phyloP scores from a whole-genome alignment of 148 eudicot genomes.

The Silene latifolia region DNA sequence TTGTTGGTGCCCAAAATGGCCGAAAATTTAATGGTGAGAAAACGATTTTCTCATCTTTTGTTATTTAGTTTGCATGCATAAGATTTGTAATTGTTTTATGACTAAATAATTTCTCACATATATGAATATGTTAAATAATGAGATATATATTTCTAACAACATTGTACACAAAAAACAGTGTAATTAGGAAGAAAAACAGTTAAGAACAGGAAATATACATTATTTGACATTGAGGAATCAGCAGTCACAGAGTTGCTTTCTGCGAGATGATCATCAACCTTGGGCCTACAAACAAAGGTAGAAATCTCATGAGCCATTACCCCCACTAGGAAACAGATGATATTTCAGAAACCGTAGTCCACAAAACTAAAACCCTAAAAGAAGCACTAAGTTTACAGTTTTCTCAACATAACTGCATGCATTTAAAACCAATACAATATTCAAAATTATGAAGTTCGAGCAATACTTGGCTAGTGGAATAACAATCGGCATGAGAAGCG shows the following conservation, averaged over 20 bases:
- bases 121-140: no score
- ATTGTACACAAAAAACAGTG: background rate
- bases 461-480: slow-evolving; percentile 63
- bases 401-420: background rate
- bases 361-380: background rate
- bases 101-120: no score
- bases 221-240: slow-evolving; percentile 45
- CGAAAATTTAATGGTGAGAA: no score
- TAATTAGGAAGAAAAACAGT: slow-evolving; percentile 3
- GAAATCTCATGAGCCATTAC: slow-evolving; percentile 2
- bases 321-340: no score
- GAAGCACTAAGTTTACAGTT: background rate
- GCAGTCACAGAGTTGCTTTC: slow-evolving; percentile 41
- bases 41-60: no score
- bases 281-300: slow-evolving; percentile 47
- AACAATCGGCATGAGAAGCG: slow-evolving; percentile 62
- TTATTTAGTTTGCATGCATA: no score
- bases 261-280: slow-evolving; percentile 40
- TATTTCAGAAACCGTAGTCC: no score
- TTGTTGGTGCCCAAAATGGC: no score
- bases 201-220: slow-evolving; percentile 33
- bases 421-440: background rate
- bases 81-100: no score
- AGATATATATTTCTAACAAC: no score
- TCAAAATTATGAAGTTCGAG: slow-evolving; percentile 38